Conservation (phyloP, 345 rosid genomes). For the Eucalyptus erythrocorys region DNA sequence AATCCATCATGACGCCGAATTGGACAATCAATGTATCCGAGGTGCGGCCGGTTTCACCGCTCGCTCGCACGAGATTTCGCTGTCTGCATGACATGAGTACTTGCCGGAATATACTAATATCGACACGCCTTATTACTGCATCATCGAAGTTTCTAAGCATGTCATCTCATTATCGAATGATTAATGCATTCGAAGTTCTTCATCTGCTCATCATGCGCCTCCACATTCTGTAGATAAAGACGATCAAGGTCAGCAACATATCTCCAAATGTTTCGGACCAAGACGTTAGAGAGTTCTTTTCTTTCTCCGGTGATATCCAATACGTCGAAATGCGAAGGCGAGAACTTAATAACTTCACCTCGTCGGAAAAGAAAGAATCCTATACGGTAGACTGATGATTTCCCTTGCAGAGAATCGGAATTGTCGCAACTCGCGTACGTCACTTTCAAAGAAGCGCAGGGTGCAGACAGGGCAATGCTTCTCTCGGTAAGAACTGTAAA, state of each 20-base stretch:
- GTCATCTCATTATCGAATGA: not conserved
- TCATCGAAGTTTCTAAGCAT: not conserved
- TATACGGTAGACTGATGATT: not conserved
- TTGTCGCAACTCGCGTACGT: slow-evolving; percentile 27
- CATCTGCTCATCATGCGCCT: not conserved
- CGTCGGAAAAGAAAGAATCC: not conserved
- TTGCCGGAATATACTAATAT: not conserved
- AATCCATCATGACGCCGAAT: not conserved
- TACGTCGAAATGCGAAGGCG: slow-evolving; percentile 36
- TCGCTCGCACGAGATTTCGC: not conserved
- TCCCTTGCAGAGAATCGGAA: slow-evolving; percentile 16
- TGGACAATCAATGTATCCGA: not conserved
- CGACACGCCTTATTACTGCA: not conserved
- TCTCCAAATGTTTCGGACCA: slow-evolving; percentile 15
- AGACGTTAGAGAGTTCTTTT: slow-evolving; percentile 40
- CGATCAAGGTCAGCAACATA: slow-evolving; percentile 35
- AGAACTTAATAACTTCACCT: not conserved
- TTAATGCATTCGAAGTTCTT: not conserved
- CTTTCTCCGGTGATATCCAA: slow-evolving; percentile 35
- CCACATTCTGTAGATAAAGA: slow-evolving; percentile 14
- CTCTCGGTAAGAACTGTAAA: slow-evolving; percentile 19
- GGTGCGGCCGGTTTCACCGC: not conserved
- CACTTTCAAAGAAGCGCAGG: slow-evolving; percentile 27
- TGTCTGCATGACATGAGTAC: not conserved
- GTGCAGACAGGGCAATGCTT: slow-evolving; percentile 39